A percentile compares a stretch with the other conserved stretches of the same genome.
These are phyloP conservation scores for Mortierella sp. DNA, from an alignment of 371 early-diverging fungal species.

Conservation along the genomic window DNA sequence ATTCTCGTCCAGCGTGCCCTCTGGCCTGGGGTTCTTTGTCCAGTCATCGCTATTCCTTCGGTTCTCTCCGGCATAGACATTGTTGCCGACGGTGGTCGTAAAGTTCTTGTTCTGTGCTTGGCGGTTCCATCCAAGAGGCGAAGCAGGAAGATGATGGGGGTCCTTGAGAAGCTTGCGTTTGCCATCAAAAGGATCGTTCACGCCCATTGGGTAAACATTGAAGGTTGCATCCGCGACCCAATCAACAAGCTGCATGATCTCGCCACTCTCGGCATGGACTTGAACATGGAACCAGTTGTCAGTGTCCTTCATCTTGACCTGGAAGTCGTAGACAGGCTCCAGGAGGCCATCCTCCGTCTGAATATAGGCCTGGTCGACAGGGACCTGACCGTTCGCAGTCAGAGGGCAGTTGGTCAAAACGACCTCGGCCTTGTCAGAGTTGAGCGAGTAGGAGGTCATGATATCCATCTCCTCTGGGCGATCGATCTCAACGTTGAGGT, in stretches of 20 bases:
- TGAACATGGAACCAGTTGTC: constrained; percentile 93
- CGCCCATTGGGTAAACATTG: constrained; percentile 88
- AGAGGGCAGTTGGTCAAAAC: constrained; percentile 67
- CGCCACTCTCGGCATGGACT: constrained; percentile 78
- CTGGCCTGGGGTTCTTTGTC: constrained; percentile 84
- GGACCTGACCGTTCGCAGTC: constrained; percentile 64
- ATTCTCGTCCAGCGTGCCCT: constrained; percentile 59
- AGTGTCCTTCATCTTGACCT: constrained; percentile 87
- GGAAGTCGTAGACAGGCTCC: constrained; percentile 85
- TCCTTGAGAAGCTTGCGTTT: constrained; percentile 71
- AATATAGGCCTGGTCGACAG: constrained; percentile 65
- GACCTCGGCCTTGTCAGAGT: constrained; percentile 45
- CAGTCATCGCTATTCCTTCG: constrained; percentile 70
- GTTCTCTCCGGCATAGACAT: constrained; percentile 79
- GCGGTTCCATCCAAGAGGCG: constrained; percentile 84
- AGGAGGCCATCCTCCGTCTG: constrained; percentile 66
- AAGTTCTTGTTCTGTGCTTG: constrained; percentile 64
- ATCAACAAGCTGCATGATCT: constrained; percentile 81
- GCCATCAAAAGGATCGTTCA: constrained; percentile 85
- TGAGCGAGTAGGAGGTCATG: constrained; percentile 29
- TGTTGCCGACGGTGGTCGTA: constrained; percentile 85
- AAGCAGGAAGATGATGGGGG: constrained; percentile 78
- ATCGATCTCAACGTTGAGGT: constrained; percentile 48
- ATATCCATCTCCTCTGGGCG: constrained; percentile 53
- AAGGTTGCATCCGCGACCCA: constrained; percentile 85